phyloP scores from a whole-genome alignment of 352 stramenopile species.

The Phytopythium delawarense region DNA sequence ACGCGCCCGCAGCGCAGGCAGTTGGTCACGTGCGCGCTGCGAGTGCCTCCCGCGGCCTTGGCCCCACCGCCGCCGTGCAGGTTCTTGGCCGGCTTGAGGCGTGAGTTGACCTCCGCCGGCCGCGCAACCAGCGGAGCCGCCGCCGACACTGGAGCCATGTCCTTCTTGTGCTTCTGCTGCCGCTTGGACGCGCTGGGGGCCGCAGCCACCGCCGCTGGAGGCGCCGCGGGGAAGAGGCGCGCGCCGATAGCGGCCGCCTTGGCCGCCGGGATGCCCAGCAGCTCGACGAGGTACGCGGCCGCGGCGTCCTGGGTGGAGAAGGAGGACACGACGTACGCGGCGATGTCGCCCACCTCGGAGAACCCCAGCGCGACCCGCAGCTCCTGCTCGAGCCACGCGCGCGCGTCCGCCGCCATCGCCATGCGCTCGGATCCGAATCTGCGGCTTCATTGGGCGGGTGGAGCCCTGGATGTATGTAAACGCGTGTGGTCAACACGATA shows the following conservation, averaged over 20 bases:
- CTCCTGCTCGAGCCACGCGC: conserved; percentile 52
- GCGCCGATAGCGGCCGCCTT: conserved; percentile 46
- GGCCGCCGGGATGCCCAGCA: conserved; percentile 45
- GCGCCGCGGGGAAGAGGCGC: conserved; percentile 30
- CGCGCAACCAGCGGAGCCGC: conserved; percentile 29
- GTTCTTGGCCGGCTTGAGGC: conserved; percentile 41
- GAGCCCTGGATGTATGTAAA: not conserved
- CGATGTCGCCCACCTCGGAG: conserved; percentile 67
- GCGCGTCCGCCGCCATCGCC: conserved; percentile 28
- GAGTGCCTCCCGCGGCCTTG: conserved; percentile 17
- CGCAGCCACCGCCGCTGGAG: not conserved
- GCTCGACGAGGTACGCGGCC: conserved; percentile 58
- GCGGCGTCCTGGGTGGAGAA: conserved; percentile 47
- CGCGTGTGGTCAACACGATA: not conserved
- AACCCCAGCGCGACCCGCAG: conserved; percentile 62
- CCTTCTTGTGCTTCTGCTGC: not conserved
- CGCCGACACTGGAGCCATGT: not conserved
- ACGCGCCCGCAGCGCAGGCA: conserved; percentile 64
- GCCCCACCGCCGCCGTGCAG: not conserved
- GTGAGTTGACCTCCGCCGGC: conserved; percentile 35
- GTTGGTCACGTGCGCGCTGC: conserved; percentile 59
- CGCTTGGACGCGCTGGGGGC: conserved; percentile 1
- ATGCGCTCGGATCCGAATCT: conserved; percentile 5
- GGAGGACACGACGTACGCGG: conserved; percentile 38
- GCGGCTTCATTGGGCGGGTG: too few relatives aligned